Evolutionary conservation across 495 filamentous ascomycete genomes (phyloP).

Genomic region (Penicillium canariense): DNA sequence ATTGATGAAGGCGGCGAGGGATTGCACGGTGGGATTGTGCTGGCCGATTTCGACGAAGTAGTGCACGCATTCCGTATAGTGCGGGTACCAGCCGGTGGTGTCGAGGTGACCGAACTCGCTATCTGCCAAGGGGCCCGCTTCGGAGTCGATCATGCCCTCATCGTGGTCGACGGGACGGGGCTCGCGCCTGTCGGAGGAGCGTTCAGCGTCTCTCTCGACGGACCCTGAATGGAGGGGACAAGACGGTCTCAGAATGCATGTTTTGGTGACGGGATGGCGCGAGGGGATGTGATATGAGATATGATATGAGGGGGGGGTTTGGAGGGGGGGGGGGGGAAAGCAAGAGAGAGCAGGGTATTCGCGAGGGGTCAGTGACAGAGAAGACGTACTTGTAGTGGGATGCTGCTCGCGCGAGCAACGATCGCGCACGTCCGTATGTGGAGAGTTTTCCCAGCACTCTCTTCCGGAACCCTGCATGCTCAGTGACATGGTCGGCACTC

Average conservation of each 20-base stretch:
- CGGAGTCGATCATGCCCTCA: conserved; percentile 9
- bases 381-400: conserved; percentile 35
- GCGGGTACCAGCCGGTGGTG: conserved; percentile 85
- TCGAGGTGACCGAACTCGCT: conserved; percentile 52
- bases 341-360: too few species aligned
- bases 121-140: conserved; percentile 14
- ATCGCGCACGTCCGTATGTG: conserved; percentile 33
- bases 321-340: not conserved
- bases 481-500: conserved; percentile 33
- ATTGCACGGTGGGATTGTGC: conserved; percentile 72
- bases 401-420: conserved; percentile 29
- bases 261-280: conserved; percentile 4
- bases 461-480: conserved; percentile 38
- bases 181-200: conserved; percentile 26
- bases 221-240: conserved; percentile 22
- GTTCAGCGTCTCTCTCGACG: conserved; percentile 26
- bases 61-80: conserved; percentile 78
- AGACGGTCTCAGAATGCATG: conserved; percentile 25
- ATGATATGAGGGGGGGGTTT: not conserved
- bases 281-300: not conserved
- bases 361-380: too few species aligned
- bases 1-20: conserved; percentile 89
- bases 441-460: conserved; percentile 40
- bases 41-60: conserved; percentile 90
- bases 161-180: conserved; percentile 5